These are phyloP conservation scores for Musa itinerans DNA, from an alignment of 176 grass and related monocot species.

Conservation along the genomic window DNA sequence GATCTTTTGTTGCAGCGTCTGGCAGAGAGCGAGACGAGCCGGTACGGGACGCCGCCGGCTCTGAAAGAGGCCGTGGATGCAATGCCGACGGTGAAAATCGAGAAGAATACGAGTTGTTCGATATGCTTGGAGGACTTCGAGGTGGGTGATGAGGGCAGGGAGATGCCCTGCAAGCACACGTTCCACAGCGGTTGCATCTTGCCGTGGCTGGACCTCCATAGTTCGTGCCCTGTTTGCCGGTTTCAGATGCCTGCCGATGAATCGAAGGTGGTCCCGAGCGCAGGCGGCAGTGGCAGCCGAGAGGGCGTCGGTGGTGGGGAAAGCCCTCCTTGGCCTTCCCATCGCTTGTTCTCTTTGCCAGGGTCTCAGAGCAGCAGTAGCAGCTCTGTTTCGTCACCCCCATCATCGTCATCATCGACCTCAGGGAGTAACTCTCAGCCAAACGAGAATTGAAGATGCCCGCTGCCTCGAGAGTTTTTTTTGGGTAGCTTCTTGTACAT, in stretches of 20 bases:
- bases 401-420: neutral
- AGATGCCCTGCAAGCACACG: constrained; percentile 19
- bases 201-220: constrained; percentile 17
- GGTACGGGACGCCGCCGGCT: constrained; percentile 10
- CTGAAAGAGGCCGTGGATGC: constrained; percentile 15
- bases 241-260: constrained; percentile 17
- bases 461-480: neutral
- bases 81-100: constrained; percentile 14
- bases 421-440: neutral
- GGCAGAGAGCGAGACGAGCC: constrained; percentile 7
- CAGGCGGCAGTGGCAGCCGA: neutral
- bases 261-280: neutral
- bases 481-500: neutral
- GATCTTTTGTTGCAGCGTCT: constrained; percentile 12
- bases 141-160: constrained; percentile 3
- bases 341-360: neutral
- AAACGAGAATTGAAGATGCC: neutral
- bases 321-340: neutral
- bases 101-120: neutral
- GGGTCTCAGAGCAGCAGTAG: neutral
- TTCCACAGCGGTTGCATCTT: constrained; percentile 15
- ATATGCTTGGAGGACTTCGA: constrained; percentile 17
- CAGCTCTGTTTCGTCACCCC: neutral
- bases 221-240: constrained; percentile 14
- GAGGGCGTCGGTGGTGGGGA: neutral